A percentile compares a stretch with the other conserved stretches of the same genome.
Evolutionary conservation across 1,139 yeast genomes (phyloP).

Genomic region (Hansenula sp.): DNA sequence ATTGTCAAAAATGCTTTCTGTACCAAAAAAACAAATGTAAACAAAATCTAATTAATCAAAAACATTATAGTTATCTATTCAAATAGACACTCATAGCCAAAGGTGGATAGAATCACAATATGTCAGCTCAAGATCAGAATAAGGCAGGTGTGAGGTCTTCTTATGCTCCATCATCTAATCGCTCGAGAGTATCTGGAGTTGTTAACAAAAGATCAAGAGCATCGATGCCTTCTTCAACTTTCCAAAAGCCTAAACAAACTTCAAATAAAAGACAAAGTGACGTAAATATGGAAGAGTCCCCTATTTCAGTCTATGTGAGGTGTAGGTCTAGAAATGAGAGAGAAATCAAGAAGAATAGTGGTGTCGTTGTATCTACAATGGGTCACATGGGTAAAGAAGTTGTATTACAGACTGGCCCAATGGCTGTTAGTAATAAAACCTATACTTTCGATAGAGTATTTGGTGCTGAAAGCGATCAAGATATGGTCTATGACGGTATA

Average conservation of each 20-base stretch:
- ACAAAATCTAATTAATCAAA: not conserved
- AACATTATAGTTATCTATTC: not conserved
- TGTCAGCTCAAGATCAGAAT: not conserved
- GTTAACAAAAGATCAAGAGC: not conserved
- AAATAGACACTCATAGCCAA: not conserved
- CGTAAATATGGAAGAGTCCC: conserved; percentile 23
- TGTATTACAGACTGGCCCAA: conserved; percentile 25
- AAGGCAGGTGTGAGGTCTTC: not conserved
- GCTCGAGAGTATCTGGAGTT: not conserved
- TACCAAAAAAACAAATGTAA: not conserved
- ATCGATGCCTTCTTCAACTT: not conserved
- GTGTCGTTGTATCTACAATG: conserved; percentile 50
- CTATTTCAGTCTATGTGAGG: conserved; percentile 76
- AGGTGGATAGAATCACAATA: not conserved
- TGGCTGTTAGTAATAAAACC: conserved; percentile 34
- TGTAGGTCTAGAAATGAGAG: conserved; percentile 72
- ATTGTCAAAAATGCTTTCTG: not conserved
- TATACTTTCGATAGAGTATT: conserved; percentile 66
- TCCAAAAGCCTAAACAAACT: conserved; percentile 6
- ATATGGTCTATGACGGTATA: conserved; percentile 50
- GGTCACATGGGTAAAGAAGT: conserved; percentile 31
- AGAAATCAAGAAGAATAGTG: conserved; percentile 62
- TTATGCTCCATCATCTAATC: not conserved
- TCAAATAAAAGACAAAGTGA: conserved; percentile 14
- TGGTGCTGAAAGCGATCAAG: conserved; percentile 72